Percentiles rank a stretch among this genome's conserved stretches.
Evolutionary conservation across 2,329 filamentous ascomycete genomes (phyloP).

Genomic region (Venturia effusa): DNA sequence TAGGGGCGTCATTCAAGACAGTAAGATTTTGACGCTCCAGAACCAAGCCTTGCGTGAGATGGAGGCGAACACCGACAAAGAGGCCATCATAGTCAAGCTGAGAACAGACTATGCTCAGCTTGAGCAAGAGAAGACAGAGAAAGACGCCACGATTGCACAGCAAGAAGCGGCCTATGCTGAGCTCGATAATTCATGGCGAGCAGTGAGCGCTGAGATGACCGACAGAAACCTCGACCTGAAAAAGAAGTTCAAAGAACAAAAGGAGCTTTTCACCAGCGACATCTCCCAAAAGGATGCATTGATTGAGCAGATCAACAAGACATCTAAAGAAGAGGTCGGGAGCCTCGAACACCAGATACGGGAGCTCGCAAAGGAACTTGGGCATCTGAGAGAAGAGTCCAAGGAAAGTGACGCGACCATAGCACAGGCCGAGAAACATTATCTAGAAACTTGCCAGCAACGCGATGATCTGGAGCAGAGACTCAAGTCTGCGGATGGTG

Average conservation of each 20-base stretch:
- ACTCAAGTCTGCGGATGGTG: background rate
- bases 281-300: background rate
- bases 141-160: too few species aligned
- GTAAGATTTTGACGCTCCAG: background rate
- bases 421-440: background rate
- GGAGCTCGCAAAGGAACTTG: too few species aligned
- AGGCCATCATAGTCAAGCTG: background rate
- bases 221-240: background rate
- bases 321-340: background rate
- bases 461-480: background rate
- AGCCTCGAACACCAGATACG: too few species aligned
- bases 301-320: background rate
- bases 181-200: background rate
- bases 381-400: too few species aligned
- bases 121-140: background rate
- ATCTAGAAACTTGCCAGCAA: too few species aligned
- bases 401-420: background rate
- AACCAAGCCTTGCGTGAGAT: background rate
- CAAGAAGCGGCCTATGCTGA: background rate
- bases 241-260: background rate
- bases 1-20: background rate
- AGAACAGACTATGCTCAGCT: background rate
- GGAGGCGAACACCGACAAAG: background rate
- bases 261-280: background rate
- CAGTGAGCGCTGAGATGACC: background rate